Base-by-base conservation (phyloP, 495 filamentous ascomycete genomes). In the Astrothelium macrocarpum region DNA sequence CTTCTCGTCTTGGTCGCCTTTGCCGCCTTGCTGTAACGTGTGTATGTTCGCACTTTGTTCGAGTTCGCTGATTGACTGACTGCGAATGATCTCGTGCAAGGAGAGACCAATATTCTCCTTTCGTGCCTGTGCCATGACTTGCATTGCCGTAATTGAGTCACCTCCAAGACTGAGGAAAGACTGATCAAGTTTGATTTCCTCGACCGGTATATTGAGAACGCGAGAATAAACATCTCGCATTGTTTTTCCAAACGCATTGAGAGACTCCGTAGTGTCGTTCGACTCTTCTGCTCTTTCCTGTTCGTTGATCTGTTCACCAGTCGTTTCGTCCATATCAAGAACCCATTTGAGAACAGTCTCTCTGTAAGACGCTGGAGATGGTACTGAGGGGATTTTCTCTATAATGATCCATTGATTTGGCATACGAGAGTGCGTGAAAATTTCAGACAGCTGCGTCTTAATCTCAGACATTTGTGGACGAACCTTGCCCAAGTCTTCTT, bases 1-100 rank as follows among this genome's bases (percentile, higher is more conserved):
- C 4, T 58, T 59, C 28, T 43, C 62, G 1, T 66, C 67, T 20
- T 67, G n/a, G 7, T 67, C 63, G 43, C 69, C 70, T 10, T 1
- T 49, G 25, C 29, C 49, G 25, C 23, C 49, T 56, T 56, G 49
- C 25, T 56, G 49, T 29, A 56, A 29, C 4, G 59, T 39, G 2
- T 58, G 25, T 34, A 58, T 64, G 29, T 56, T 25, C 29, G 49
- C 49, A 25, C 25, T 56, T 1, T 56, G 49, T 29, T 65, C 67
- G 2, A 71, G 65, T 32, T 71, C 64, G 0, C 29, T n/a, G 28
- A 71, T 66, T 10, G 65, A 67, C 32, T 62, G 60, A 59, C 65
- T 64, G 0, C 60, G 60, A 31, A 71, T 59, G n/a, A 71, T 71
- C 3, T 69, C 65, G n/a, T 70, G 67, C 10, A 71, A 59, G 0